Base-by-base conservation (phyloP, 2,329 filamentous ascomycete genomes). In the Venturia asperata region DNA sequence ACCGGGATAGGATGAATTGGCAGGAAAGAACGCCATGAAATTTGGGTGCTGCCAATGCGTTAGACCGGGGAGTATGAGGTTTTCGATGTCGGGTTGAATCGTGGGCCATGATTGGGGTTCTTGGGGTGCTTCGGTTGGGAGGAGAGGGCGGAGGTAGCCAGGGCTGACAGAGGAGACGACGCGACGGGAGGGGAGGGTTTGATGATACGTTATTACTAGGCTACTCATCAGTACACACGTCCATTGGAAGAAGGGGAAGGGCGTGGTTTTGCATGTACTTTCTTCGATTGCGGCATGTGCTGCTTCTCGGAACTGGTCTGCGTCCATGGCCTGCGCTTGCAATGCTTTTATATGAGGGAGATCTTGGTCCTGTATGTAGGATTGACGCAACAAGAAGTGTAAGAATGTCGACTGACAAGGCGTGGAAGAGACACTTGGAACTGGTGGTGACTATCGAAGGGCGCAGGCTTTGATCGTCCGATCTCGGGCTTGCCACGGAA, bases 21-120 rank as follows among this genome's bases (percentile, higher is more conserved):
- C 91, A 0, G 93, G 90, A 77, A 94, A 97, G 81, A 95, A 97
- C 56, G 93, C 93, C 85, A 97, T 91, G 82, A 96, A 97, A 73
- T 93, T 92, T 19, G 91, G 93, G 2, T 87, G 91, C 74, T 96
- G 88, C 92, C 93, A 97, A 77, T 97, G 93, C 0, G 93, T 97
- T 64, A 97, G 81, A 6, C 93, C 93, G 0, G 93, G 93, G 74
- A 96, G 85, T 73, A 97, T 96, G 74, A 94, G 90, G 56, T 83
- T 79, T 70, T 92, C 88, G 63, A 97, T 87, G 74, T 97, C 93
- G 66, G 85, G 82, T 71, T 91, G 89, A 72, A 97, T 97, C 63
- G 85, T 81, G 27, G 81, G 78, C 90, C 92, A 96, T 72, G 83
- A 79, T 80, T 88, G 91, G 71, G 83, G 89, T 66, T 84, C 80